A percentile compares a stretch with the other conserved stretches of the same genome.
Conservation (phyloP, 768 basidiomycete species). For the Amanita pseudoporphyria region DNA sequence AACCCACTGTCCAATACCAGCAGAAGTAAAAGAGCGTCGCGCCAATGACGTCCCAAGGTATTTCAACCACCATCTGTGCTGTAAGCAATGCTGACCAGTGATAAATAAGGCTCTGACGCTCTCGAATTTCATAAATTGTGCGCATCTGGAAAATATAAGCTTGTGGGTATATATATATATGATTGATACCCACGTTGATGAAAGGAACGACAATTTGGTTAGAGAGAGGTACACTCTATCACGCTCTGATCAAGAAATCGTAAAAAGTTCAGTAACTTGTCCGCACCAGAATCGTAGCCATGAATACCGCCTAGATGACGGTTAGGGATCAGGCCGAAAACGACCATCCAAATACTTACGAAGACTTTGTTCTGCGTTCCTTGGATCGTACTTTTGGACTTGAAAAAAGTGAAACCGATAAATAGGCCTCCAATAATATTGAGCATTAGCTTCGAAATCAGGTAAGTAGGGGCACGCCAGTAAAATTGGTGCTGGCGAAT, state of each 20-base stretch:
- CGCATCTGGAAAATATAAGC: constrained; percentile 28
- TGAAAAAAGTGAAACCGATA: constrained; percentile 59
- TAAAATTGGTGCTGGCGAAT: constrained; percentile 34
- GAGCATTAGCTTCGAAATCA: constrained; percentile 47
- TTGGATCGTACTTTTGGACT: constrained; percentile 40
- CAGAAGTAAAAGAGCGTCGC: constrained; percentile 55
- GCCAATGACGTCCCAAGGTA: constrained; percentile 59
- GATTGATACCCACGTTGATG: constrained; percentile 25
- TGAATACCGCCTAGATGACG: constrained; percentile 38
- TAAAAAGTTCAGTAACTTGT: constrained; percentile 4
- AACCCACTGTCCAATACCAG: constrained; percentile 71
- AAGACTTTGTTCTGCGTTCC: constrained; percentile 61
- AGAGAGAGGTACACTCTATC: constrained; percentile 38
- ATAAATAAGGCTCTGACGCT: constrained; percentile 57
- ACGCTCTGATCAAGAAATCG: background rate
- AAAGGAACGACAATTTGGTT: constrained; percentile 60
- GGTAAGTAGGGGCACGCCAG: constrained; percentile 55
- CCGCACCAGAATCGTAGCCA: constrained; percentile 38
- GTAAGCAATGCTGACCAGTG: constrained; percentile 52
- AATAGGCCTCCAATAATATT: constrained; percentile 47
- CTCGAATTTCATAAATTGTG: constrained; percentile 58
- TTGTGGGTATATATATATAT: too few species aligned
- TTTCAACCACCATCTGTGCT: constrained; percentile 44
- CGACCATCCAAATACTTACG: constrained; percentile 23
- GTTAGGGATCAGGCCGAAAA: constrained; percentile 6